These are phyloP conservation scores for Blastocystis hominis DNA, from an alignment of 352 stramenopile species.

Conservation along the genomic window DNA sequence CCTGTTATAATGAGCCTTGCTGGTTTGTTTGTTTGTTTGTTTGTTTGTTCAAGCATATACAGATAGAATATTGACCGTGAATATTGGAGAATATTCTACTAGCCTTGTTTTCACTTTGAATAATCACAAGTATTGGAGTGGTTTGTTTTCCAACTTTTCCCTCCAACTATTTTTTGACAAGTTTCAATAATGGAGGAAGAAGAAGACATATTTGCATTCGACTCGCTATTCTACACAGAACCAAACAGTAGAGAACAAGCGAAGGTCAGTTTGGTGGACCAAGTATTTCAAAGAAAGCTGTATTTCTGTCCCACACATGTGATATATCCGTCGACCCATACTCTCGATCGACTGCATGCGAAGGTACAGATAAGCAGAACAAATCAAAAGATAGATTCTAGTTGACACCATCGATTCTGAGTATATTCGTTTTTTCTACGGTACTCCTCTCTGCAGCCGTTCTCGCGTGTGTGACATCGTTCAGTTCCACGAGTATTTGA, in stretches of 20 bases:
- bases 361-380: not conserved
- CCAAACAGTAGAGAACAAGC: not conserved
- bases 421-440: conserved; percentile 20
- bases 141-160: not conserved
- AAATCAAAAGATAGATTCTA: not conserved
- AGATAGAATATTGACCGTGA: no score
- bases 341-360: conserved; percentile 4
- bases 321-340: no score
- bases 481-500: conserved; percentile 25
- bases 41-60: no score
- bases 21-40: no score
- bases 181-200: not conserved
- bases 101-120: no score
- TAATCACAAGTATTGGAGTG: no score
- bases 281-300: not conserved
- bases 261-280: not conserved
- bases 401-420: conserved; percentile 10
- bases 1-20: no score
- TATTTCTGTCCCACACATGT: not conserved
- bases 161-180: not conserved
- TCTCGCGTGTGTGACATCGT: conserved; percentile 13
- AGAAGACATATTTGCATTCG: conserved; percentile 7
- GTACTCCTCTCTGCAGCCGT: conserved; percentile 10
- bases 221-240: not conserved
- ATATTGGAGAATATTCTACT: no score